Conservation (phyloP, 2,329 filamentous ascomycete species). For the Colletotrichum sp. region DNA sequence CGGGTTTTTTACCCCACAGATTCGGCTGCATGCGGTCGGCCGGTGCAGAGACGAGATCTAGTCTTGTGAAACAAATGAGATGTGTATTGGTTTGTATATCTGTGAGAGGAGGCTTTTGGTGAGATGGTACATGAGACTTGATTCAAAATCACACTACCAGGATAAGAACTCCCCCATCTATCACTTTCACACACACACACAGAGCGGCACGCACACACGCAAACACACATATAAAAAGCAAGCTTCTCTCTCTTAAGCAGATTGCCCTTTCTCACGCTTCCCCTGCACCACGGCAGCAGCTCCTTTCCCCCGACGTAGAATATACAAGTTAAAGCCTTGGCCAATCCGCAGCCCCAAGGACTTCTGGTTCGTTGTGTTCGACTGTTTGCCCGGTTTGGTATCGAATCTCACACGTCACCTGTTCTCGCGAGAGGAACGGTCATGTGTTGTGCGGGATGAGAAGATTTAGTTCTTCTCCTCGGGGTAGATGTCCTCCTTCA, state of each 20-base stretch:
- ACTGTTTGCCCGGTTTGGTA: background rate
- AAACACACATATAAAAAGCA: background rate
- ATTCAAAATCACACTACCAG: conserved; percentile 20
- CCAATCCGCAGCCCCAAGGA: conserved; percentile 3
- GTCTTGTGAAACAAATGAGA: background rate
- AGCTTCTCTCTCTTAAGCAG: conserved; percentile 8
- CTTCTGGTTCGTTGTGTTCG: background rate
- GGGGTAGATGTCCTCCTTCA: conserved; percentile 94
- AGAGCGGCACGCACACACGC: background rate
- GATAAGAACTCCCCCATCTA: conserved; percentile 16
- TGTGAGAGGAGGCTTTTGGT: background rate
- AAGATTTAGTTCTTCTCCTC: conserved; percentile 52
- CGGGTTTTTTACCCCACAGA: background rate
- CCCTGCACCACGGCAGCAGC: background rate
- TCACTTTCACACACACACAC: conserved; percentile 2
- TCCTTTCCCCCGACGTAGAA: conserved; percentile 32
- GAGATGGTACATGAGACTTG: conserved; percentile 17
- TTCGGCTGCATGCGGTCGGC: background rate
- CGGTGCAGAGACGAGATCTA: background rate
- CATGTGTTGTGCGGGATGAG: background rate
- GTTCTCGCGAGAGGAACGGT: background rate
- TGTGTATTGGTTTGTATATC: background rate
- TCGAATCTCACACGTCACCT: background rate
- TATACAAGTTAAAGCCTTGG: conserved; percentile 35
- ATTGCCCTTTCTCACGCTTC: background rate